These are phyloP conservation scores for Xylaria sp. DNA, from an alignment of 2,329 filamentous ascomycete species.

Conservation along the genomic window DNA sequence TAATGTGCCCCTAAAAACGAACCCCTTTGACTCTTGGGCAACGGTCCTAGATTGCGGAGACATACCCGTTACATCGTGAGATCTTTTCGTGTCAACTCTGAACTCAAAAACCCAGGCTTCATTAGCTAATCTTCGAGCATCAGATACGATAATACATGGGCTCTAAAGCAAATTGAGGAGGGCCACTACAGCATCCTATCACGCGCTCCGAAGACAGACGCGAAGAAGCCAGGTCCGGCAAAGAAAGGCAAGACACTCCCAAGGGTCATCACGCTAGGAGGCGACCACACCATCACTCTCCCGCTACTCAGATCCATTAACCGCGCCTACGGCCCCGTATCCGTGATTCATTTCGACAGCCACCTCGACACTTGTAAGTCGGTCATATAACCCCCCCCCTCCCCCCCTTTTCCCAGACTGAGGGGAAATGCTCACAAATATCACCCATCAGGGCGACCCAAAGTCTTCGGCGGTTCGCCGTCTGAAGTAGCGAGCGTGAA, in stretches of 20 bases:
- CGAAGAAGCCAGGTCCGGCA: conserved; percentile 72
- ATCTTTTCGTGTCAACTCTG: conserved; percentile 32
- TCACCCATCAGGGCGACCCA: conserved; percentile 77
- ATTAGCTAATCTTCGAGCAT: conserved; percentile 4
- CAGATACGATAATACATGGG: conserved; percentile 84
- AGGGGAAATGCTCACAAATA: not conserved
- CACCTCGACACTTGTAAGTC: conserved; percentile 73
- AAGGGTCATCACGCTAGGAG: conserved; percentile 79
- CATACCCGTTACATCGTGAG: conserved; percentile 84
- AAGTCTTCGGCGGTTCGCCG: conserved; percentile 86
- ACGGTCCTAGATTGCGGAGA: conserved; percentile 85
- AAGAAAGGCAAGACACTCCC: conserved; percentile 80
- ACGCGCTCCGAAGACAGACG: conserved; percentile 74
- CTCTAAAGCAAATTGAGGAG: conserved; percentile 85
- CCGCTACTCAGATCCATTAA: conserved; percentile 69
- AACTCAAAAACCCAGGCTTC: not conserved
- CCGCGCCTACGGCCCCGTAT: conserved; percentile 68
- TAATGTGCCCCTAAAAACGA: conserved; percentile 81
- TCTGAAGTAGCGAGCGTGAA: conserved; percentile 81
- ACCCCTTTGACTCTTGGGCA: conserved; percentile 84
- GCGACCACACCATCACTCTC: conserved; percentile 71
- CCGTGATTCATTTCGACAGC: conserved; percentile 71
- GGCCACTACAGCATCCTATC: conserved; percentile 81
- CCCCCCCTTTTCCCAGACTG: conserved; percentile 37
- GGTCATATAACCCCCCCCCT: too few relatives aligned